phyloP scores from a whole-genome alignment of 2,329 filamentous ascomycete genomes.

The Calonectria pseudoturangicola region DNA sequence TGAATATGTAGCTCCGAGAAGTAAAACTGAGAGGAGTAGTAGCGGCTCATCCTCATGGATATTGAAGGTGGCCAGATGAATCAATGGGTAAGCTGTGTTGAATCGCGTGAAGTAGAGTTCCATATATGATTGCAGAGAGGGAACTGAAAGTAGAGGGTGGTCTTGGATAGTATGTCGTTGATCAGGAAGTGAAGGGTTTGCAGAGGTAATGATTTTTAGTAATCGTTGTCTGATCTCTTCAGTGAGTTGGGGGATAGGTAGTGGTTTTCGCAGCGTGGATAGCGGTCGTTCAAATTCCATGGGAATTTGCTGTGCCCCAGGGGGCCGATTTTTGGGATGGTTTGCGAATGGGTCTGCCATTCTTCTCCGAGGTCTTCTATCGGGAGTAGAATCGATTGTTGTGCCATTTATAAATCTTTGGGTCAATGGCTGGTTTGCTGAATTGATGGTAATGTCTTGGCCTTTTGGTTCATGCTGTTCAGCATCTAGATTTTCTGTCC shows the following conservation, averaged over 20 bases:
- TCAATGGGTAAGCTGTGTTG: constrained; percentile 76
- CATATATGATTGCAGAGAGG: constrained; percentile 72
- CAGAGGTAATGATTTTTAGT: constrained; percentile 70
- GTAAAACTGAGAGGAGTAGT: constrained; percentile 71
- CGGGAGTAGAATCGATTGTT: constrained; percentile 15
- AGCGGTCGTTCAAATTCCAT: constrained; percentile 56
- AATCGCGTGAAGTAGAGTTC: constrained; percentile 77
- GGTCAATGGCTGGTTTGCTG: constrained; percentile 10
- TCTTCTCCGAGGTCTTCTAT: constrained; percentile 25
- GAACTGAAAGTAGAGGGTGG: constrained; percentile 70
- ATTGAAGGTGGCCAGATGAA: constrained; percentile 75
- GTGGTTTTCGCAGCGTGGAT: constrained; percentile 47
- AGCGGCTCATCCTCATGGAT: constrained; percentile 69
- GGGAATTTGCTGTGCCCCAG: constrained; percentile 7
- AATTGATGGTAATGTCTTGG: constrained; percentile 8
- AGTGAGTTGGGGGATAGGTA: constrained; percentile 59
- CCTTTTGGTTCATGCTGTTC: constrained; percentile 23
- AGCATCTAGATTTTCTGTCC: constrained; percentile 36
- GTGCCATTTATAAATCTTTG: constrained; percentile 4
- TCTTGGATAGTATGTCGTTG: constrained; percentile 58
- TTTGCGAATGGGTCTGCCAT: constrained; percentile 20
- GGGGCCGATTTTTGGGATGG: constrained; percentile 16
- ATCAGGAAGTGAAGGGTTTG: constrained; percentile 68
- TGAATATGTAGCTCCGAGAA: constrained; percentile 78
- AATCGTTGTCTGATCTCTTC: constrained; percentile 60